Conservation (phyloP, 768 basidiomycete genomes). For the Russula earlei region DNA sequence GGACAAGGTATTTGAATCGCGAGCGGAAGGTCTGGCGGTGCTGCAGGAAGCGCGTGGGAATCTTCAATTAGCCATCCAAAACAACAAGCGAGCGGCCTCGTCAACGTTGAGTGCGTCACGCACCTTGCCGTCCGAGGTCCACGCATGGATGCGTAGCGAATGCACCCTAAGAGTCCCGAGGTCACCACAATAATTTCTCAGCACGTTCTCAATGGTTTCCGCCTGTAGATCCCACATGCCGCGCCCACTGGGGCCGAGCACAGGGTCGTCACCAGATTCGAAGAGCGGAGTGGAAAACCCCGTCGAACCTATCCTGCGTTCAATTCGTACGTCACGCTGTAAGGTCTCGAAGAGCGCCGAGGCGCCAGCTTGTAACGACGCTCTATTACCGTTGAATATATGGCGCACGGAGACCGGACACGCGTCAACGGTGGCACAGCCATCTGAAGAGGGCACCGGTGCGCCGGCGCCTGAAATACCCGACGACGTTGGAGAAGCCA, state of each 20-base stretch:
- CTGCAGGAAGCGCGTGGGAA: background rate
- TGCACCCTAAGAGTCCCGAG: slow-evolving; percentile 1
- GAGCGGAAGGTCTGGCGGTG: slow-evolving; percentile 7
- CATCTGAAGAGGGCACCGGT: background rate
- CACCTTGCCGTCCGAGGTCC: slow-evolving; percentile 18
- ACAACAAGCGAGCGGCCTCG: background rate
- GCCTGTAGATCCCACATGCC: slow-evolving; percentile 3
- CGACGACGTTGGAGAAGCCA: background rate
- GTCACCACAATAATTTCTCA: background rate
- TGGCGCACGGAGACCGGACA: slow-evolving; percentile 8
- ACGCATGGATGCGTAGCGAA: slow-evolving; percentile 8
- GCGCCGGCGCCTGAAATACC: background rate
- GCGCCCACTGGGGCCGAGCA: background rate
- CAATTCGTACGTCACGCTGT: slow-evolving; percentile 15
- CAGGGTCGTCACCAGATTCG: background rate
- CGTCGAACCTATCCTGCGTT: slow-evolving; percentile 2
- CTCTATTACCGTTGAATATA: slow-evolving; percentile 16
- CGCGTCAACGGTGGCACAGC: background rate
- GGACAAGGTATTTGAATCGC: background rate
- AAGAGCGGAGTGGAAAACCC: background rate
- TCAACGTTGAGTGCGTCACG: background rate
- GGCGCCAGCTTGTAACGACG: slow-evolving; percentile 3
- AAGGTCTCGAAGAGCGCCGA: slow-evolving; percentile 13
- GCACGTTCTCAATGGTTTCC: background rate
- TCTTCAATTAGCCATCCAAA: background rate